Evolutionary conservation across 1,139 yeast genomes (phyloP).

Genomic region (Hemisphaericaspora lyxosophila): DNA sequence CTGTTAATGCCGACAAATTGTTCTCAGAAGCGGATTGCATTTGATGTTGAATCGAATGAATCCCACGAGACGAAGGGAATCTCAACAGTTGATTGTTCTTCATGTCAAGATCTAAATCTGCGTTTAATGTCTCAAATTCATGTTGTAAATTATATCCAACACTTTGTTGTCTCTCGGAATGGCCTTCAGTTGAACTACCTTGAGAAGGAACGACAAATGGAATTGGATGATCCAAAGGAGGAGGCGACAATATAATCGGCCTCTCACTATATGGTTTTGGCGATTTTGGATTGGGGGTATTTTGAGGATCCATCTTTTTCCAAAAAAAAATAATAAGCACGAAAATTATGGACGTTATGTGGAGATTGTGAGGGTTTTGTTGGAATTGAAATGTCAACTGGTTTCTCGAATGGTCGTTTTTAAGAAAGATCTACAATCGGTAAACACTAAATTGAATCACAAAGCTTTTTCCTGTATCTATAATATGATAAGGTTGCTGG

Average conservation of each 20-base stretch:
- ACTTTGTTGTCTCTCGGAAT: slow-evolving; percentile 38
- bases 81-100: slow-evolving; percentile 16
- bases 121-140: slow-evolving; percentile 47
- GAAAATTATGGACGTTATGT: background rate
- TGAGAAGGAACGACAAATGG: slow-evolving; percentile 8
- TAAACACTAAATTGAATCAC: too few species aligned
- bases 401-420: too few species aligned
- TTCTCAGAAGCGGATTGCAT: background rate
- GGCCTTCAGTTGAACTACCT: slow-evolving; percentile 25
- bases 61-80: background rate
- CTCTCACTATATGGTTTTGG: slow-evolving; percentile 20
- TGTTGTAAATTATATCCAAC: slow-evolving; percentile 48
- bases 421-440: too few species aligned
- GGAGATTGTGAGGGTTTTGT: too few species aligned
- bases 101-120: slow-evolving; percentile 49
- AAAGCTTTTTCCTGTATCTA: background rate
- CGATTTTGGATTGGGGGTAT: slow-evolving; percentile 4
- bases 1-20: background rate
- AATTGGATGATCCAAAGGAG: slow-evolving; percentile 31
- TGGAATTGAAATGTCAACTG: too few species aligned
- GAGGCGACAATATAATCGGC: slow-evolving; percentile 44
- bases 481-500: background rate
- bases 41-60: slow-evolving; percentile 3
- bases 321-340: background rate
- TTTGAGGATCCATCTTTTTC: slow-evolving; percentile 4